Evolutionary conservation across 2,329 filamentous ascomycete genomes (phyloP), one percentile per base, ranked within the genome.

Genomic region (Colletotrichum simmondsii): DNA sequence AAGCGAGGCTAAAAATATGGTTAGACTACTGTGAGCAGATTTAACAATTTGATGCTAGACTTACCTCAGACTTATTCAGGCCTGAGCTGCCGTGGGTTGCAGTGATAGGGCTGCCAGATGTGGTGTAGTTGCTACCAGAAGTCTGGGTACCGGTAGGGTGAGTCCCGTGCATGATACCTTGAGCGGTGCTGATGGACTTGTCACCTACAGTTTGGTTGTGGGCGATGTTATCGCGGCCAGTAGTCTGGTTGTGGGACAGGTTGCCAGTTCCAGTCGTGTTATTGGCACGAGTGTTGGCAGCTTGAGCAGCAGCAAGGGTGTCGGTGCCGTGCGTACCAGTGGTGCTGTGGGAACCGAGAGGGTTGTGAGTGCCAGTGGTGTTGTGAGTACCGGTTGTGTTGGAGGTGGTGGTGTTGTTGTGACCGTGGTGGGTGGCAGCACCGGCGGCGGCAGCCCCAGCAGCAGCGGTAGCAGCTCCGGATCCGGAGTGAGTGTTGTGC

Each of bases 151-250:
- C 56, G 26, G 68, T 72, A 7, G 63, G 46, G 16, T 67, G 62
- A 58, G 61, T 68, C n/a, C 68, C 67, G 14, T 72, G 71, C 28
- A 53, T 12, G 4, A 73, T 73, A 8, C 60, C 57, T 19, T 73
- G 14, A 2, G 42, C 30, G n/a, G 71, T 73, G 14, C 12, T 71
- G 28, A n/a, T 59, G 7, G 30, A 24, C 12, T 52, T 49, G 16
- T 65, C 68, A 42, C 71, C 66, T 24, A 56, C 63, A 12, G 60
- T 61, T 14, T 70, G 66, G n/a, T 37, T 16, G 54, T 70, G 26
- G 12, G 60, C 19, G 5, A 59, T 28, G 7, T 49, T 57, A 5
- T 64, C 58, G 0, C 49, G 49, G 3, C 49, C 46, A 8, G 30
- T 53, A 8, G 30, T 37, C 1, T 56, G 53, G 54, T 52, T n/a